These are phyloP conservation scores for Flaveria linearis DNA, from an alignment of 129 eudicot genomes.

Conservation along the genomic window DNA sequence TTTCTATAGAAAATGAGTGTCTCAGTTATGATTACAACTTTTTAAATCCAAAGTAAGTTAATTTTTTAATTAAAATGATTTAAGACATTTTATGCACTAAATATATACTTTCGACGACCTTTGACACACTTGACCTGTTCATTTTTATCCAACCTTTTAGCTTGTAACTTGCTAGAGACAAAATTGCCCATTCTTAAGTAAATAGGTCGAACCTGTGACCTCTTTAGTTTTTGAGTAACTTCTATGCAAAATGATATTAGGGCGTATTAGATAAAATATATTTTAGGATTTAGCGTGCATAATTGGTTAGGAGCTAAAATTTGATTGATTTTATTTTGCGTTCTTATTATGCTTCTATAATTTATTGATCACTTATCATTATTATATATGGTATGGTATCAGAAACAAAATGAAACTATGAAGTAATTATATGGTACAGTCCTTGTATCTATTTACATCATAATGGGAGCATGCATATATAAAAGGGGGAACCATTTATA, in stretches of 20 bases:
- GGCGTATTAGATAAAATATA: neutral
- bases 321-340: neutral
- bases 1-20: neutral
- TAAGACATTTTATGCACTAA: neutral
- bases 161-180: neutral
- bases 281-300: too few species aligned
- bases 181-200: conserved; percentile 19
- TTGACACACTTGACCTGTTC: neutral
- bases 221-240: neutral
- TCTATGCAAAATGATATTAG: neutral
- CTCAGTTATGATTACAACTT: neutral
- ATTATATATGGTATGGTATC: neutral
- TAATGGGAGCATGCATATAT: neutral
- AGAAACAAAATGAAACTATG: neutral
- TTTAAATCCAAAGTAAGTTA: neutral
- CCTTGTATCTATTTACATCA: neutral
- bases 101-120: neutral
- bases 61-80: neutral
- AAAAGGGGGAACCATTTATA: neutral
- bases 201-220: neutral
- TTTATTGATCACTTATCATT: neutral
- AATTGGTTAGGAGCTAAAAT: neutral
- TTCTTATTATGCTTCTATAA: neutral
- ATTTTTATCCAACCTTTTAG: neutral
- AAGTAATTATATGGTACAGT: neutral